These are phyloP conservation scores for Plantago elongata DNA, from an alignment of 257 asterid genomes.

Conservation along the genomic window DNA sequence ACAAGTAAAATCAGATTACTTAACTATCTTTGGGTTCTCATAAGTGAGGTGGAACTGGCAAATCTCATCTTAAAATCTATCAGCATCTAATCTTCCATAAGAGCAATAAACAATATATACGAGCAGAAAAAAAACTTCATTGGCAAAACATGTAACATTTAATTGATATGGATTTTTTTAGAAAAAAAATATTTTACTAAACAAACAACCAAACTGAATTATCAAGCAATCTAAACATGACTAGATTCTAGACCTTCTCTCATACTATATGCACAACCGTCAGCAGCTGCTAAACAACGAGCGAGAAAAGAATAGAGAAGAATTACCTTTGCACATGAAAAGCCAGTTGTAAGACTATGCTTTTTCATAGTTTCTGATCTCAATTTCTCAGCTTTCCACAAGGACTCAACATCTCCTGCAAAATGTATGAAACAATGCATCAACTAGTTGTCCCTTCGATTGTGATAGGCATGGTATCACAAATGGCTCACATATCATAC, in stretches of 20 bases:
- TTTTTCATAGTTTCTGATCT: slow-evolving; percentile 70
- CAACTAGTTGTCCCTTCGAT: slow-evolving; percentile 9
- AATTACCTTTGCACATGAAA: slow-evolving; percentile 94
- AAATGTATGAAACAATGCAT: slow-evolving; percentile 11
- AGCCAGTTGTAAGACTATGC: slow-evolving; percentile 69
- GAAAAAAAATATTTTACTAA: too few relatives aligned
- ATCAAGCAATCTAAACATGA: too few relatives aligned
- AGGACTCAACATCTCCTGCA: slow-evolving; percentile 70
- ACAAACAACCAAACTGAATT: too few relatives aligned
- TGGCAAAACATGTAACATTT: too few relatives aligned
- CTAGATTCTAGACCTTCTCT: neutral
- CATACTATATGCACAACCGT: slow-evolving; percentile 6
- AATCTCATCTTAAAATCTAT: too few relatives aligned
- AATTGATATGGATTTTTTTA: too few relatives aligned
- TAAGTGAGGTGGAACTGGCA: neutral
- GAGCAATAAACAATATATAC: too few relatives aligned
- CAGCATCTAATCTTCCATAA: too few relatives aligned
- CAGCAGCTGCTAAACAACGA: slow-evolving; percentile 12
- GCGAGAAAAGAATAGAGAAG: slow-evolving; percentile 14
- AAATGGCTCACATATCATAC: neutral
- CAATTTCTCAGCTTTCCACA: slow-evolving; percentile 79
- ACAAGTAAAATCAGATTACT: slow-evolving; percentile 15
- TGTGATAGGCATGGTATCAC: slow-evolving; percentile 12
- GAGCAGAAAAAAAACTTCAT: too few relatives aligned
- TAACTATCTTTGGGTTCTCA: slow-evolving; percentile 6